Conservation (phyloP, 805 yeast genomes). For the Dipodascopsis uninucleata region DNA sequence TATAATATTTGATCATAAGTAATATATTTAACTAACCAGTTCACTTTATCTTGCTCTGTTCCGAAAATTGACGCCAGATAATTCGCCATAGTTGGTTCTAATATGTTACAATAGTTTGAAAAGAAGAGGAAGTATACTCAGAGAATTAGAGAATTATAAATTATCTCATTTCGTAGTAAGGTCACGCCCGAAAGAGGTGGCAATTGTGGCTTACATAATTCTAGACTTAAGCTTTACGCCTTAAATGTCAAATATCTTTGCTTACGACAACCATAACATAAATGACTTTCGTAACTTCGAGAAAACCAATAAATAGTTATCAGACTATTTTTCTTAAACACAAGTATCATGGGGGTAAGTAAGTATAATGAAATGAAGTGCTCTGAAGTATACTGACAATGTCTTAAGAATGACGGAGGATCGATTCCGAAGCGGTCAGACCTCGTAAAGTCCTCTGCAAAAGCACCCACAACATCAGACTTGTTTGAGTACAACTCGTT, state of each 20-base stretch:
- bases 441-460: conserved; percentile 24
- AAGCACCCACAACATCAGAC: conserved; percentile 22
- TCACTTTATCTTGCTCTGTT: conserved; percentile 39
- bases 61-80: conserved; percentile 38
- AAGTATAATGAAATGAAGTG: not conserved
- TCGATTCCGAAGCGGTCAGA: conserved; percentile 31
- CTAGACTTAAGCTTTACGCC: no score
- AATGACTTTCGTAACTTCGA: no score
- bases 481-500: conserved; percentile 21
- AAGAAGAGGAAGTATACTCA: no score
- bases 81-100: conserved; percentile 34
- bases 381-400: not conserved
- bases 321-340: no score
- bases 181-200: no score
- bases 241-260: no score
- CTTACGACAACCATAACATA: no score
- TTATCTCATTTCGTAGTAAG: no score
- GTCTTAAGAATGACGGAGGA: conserved; percentile 29
- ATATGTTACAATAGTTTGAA: no score
- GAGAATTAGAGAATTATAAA: no score
- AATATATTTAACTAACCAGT: conserved; percentile 33
- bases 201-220: no score
- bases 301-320: no score
- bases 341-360: conserved; percentile 12
- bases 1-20: not conserved